Evolutionary conservation across 2,329 filamentous ascomycete species (phyloP).

Genomic region (Ascochyta fabae): DNA sequence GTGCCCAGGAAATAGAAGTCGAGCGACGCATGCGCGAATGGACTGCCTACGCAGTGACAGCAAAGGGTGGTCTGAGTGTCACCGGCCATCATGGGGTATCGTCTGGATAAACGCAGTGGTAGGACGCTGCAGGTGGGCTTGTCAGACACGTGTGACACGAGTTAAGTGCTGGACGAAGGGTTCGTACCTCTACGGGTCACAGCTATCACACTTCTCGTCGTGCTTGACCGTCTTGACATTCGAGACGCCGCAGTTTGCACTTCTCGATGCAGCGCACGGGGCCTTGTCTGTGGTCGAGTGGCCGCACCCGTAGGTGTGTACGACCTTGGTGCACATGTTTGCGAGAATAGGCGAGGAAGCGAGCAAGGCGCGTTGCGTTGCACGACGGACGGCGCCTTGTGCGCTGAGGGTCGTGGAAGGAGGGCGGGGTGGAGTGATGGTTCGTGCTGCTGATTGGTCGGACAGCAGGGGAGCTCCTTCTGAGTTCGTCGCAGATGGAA

Average conservation of each 20-base stretch:
- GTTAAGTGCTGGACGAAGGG: conserved; percentile 13
- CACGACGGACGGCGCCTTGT: conserved; percentile 26
- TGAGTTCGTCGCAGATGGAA: conserved; percentile 17
- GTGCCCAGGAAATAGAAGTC: conserved; percentile 29
- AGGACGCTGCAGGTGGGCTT: conserved; percentile 28
- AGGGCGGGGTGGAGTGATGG: conserved; percentile 31
- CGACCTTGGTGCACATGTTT: conserved; percentile 56
- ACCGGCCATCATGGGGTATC: conserved; percentile 43
- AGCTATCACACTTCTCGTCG: conserved; percentile 56
- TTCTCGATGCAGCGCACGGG: conserved; percentile 55
- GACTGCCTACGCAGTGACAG: conserved; percentile 35
- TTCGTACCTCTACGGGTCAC: conserved; percentile 52
- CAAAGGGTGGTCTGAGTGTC: conserved; percentile 36
- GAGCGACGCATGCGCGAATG: conserved; percentile 30
- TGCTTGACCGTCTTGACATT: conserved; percentile 56
- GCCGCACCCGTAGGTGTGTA: conserved; percentile 57
- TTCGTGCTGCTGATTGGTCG: conserved; percentile 36
- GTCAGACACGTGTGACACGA: conserved; percentile 40
- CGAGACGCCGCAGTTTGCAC: conserved; percentile 48
- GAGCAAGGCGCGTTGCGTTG: conserved; percentile 23
- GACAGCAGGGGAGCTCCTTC: conserved; percentile 29
- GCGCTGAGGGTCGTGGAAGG: conserved; percentile 20
- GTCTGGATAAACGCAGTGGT: conserved; percentile 42
- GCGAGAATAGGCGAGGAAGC: conserved; percentile 25
- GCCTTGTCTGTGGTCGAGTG: conserved; percentile 53